Base-by-base conservation (phyloP, 2,329 filamentous ascomycete genomes). In the Colletotrichum liriopes region DNA sequence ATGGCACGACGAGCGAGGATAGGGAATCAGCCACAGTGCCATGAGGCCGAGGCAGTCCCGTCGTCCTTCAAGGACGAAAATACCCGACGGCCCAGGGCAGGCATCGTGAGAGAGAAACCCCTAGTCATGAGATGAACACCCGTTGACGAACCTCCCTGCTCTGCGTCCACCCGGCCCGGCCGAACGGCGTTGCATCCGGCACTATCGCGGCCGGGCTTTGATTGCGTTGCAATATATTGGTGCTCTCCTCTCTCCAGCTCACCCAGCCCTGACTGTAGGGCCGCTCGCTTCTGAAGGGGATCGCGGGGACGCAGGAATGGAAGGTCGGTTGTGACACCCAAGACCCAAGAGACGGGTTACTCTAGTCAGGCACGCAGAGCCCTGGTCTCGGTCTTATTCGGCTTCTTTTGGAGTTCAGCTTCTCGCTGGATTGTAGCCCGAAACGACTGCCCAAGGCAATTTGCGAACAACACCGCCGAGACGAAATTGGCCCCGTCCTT, bases 141-240 rank as follows among this genome's bases (percentile, higher is more conserved):
- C 14, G 23, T 43, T 39, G 6, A 11, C 11, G 43, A 52, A 39
- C 16, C 29, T 51, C 26, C 52, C n/a, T 35, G 26, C n/a, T 3
- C 8, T 8, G 7, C 16, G 5, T 5, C 43, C n/a, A n/a, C 26
- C 65, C 56, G 59, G 26, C 23, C 52, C 65, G 45, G n/a, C 52
- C 52, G 59, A 60, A 20, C 39, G 47, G 23, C 65, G 69, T 69
- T 23, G 59, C 69, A 64, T 69, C 59, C 52, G 65, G 52, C 52
- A 47, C 45, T 51, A 59, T 59, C 37, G 37, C 65, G 43, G 69
- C 65, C 64, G 52, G 51, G 23, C 12, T 52, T 37, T 63, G 41
- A 12, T 29, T 41, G 37, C 49, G 56, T 37, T 23, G 37, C 23
- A 59, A 60, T 64, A 37, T 47, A 64, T 26, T 1, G 29, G 47